phyloP scores from a whole-genome alignment of 1,139 yeast genomes.

The Hansenula anomala region DNA sequence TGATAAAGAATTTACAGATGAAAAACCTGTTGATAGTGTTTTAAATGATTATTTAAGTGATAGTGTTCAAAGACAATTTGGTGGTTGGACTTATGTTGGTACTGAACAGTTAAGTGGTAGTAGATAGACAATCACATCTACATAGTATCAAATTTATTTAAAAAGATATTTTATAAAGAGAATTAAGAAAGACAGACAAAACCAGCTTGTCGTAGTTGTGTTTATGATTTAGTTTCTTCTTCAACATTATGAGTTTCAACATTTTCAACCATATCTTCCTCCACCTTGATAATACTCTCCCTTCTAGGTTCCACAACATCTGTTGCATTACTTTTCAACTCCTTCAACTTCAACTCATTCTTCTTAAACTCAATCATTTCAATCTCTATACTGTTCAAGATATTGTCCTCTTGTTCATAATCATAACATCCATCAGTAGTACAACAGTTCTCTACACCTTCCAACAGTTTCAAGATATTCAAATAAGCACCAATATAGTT shows the following conservation, averaged over 20 bases:
- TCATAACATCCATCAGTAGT: constrained; percentile 10
- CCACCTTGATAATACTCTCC: background rate
- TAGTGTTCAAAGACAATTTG: constrained; percentile 92
- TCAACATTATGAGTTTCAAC: background rate
- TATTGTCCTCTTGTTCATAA: constrained; percentile 15
- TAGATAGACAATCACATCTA: too few species aligned
- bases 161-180: background rate
- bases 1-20: constrained; percentile 88
- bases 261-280: background rate
- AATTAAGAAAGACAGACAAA: too few species aligned
- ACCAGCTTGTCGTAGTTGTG: too few species aligned
- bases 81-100: constrained; percentile 97
- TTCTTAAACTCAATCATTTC: constrained; percentile 10
- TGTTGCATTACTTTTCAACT: constrained; percentile 6
- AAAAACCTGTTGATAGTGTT: constrained; percentile 91
- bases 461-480: constrained; percentile 8
- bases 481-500: constrained; percentile 10
- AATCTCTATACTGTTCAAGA: constrained; percentile 9
- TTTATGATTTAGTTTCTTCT: too few species aligned
- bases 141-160: constrained; percentile 1
- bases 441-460: constrained; percentile 8
- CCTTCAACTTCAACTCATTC: constrained; percentile 9
- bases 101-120: constrained; percentile 31
- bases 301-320: background rate
- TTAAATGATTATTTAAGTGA: constrained; percentile 88